Percentiles rank a stretch among this genome's conserved stretches.
These are phyloP conservation scores for Alternaria viburni DNA, from an alignment of 2,329 filamentous ascomycete genomes.

Conservation along the genomic window DNA sequence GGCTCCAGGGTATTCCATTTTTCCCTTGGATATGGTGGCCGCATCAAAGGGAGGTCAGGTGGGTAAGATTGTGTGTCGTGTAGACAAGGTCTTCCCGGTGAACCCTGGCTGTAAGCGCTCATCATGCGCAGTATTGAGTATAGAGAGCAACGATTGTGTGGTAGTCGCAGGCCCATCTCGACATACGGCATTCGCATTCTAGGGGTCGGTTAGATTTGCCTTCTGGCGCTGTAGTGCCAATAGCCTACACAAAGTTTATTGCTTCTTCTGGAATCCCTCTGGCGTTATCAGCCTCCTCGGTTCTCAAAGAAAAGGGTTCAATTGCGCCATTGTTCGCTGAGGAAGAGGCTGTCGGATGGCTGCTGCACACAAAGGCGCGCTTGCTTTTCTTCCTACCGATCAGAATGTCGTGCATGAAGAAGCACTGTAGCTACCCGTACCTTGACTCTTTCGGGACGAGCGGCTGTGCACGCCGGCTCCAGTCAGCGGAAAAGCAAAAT, in stretches of 20 bases:
- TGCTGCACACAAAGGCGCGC: background rate
- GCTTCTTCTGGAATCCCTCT: background rate
- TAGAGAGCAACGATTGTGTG: background rate
- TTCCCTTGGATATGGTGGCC: background rate
- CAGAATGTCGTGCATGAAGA: constrained; percentile 4
- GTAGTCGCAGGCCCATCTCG: background rate
- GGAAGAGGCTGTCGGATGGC: background rate
- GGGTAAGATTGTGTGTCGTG: background rate
- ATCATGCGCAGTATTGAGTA: background rate
- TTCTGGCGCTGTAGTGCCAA: background rate
- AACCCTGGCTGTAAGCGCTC: background rate
- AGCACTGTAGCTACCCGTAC: constrained; percentile 5
- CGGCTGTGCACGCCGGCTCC: background rate
- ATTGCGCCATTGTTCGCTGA: background rate
- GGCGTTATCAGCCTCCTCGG: background rate
- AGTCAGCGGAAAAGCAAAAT: background rate
- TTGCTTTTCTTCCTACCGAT: constrained; percentile 3
- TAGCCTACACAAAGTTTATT: background rate
- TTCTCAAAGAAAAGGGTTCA: background rate
- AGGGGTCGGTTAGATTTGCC: background rate
- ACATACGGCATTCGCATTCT: background rate
- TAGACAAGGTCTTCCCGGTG: background rate
- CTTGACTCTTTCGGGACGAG: background rate
- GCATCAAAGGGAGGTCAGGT: background rate
- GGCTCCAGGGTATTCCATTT: background rate